These are phyloP conservation scores for Vitis rupestris DNA, from an alignment of 164 flowering plant species.

Conservation along the genomic window DNA sequence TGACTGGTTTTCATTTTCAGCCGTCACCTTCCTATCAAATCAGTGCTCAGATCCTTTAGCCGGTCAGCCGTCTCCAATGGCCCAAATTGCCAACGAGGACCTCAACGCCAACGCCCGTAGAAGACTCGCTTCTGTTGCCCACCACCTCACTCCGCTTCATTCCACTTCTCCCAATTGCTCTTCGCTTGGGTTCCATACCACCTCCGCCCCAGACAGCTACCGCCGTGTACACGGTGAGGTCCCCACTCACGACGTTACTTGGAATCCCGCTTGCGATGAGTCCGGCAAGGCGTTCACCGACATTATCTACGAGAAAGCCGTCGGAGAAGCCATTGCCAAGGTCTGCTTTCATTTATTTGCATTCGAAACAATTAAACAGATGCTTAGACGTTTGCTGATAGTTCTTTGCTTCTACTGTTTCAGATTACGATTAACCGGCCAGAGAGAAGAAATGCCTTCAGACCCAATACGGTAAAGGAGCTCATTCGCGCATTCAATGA, in stretches of 20 bases:
- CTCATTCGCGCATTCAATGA: slow-evolving; percentile 80
- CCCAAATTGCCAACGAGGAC: slow-evolving; percentile 32
- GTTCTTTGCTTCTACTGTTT: not conserved
- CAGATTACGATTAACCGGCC: slow-evolving; percentile 95
- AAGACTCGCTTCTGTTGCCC: slow-evolving; percentile 45
- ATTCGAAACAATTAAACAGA: not conserved
- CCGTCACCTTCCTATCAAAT: not conserved
- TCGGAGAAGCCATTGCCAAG: slow-evolving; percentile 91
- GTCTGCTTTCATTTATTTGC: slow-evolving; percentile 21
- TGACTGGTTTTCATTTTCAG: not conserved
- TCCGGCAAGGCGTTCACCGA: slow-evolving; percentile 63
- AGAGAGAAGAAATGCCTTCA: slow-evolving; percentile 88
- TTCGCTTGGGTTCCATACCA: slow-evolving; percentile 13
- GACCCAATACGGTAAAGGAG: slow-evolving; percentile 82
- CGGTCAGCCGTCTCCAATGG: slow-evolving; percentile 18
- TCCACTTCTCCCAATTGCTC: slow-evolving; percentile 1
- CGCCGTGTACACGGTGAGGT: slow-evolving; percentile 76
- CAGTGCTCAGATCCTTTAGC: not conserved
- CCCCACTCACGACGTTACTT: slow-evolving; percentile 42
- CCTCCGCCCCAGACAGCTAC: slow-evolving; percentile 53
- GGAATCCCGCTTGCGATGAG: slow-evolving; percentile 53
- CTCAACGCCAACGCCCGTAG: slow-evolving; percentile 29
- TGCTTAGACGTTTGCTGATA: not conserved
- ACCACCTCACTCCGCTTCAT: slow-evolving; percentile 44
- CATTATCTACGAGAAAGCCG: slow-evolving; percentile 80